A percentile compares a stretch with the other conserved stretches of the same genome.
Conservation (phyloP, 805 yeast species). For the Zygosaccharomyces siamensis region DNA sequence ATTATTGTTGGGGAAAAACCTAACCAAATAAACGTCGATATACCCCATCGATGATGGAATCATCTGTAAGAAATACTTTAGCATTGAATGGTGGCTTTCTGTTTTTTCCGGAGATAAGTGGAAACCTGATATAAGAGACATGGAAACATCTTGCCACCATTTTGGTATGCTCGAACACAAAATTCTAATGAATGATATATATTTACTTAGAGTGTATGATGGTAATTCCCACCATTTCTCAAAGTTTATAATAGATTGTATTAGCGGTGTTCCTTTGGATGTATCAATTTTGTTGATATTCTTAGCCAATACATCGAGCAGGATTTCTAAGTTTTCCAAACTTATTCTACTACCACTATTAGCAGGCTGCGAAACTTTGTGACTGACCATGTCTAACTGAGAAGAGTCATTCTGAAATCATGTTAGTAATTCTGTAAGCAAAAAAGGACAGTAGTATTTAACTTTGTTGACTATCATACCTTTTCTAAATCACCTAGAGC, state of each 20-base stretch:
- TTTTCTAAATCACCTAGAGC: slow-evolving; percentile 68
- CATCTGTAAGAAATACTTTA: slow-evolving; percentile 58
- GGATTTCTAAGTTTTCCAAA: slow-evolving; percentile 45
- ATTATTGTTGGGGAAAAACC: slow-evolving; percentile 76
- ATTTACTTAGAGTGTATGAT: slow-evolving; percentile 44
- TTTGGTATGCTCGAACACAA: slow-evolving; percentile 82
- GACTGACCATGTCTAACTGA: slow-evolving; percentile 55
- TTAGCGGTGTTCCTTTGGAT: slow-evolving; percentile 46
- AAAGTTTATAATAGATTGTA: slow-evolving; percentile 57
- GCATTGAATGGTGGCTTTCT: slow-evolving; percentile 45
- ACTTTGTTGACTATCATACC: slow-evolving; percentile 34
- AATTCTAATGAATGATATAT: slow-evolving; percentile 68
- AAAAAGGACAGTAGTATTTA: slow-evolving; percentile 6
- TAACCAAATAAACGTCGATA: slow-evolving; percentile 53
- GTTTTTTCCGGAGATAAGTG: slow-evolving; percentile 32
- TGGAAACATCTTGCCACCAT: slow-evolving; percentile 83
- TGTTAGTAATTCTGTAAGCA: slow-evolving; percentile 17
- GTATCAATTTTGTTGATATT: slow-evolving; percentile 64
- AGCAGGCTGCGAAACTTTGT: slow-evolving; percentile 52
- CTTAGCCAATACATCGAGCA: slow-evolving; percentile 54
- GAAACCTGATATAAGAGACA: slow-evolving; percentile 62
- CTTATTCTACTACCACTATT: slow-evolving; percentile 52
- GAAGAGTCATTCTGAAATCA: slow-evolving; percentile 41
- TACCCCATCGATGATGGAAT: slow-evolving; percentile 78
- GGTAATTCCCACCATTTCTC: slow-evolving; percentile 55